Percentiles rank a stretch among this genome's conserved stretches.
Conservation (phyloP, 2,329 filamentous ascomycete genomes). For the Hysterium pulicare region DNA sequence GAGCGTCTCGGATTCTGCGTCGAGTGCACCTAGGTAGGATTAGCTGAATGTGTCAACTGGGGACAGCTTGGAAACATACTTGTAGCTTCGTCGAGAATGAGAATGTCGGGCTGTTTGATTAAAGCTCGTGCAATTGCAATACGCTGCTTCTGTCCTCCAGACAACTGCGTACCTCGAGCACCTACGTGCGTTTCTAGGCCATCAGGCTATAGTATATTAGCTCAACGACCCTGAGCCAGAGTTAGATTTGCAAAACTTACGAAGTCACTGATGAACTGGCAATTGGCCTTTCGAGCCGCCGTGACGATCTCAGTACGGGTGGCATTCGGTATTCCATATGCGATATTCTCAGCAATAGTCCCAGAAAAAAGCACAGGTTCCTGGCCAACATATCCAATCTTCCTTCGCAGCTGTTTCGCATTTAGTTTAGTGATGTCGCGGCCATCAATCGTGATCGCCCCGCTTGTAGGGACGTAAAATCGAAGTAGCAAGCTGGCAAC, state of each 20-base stretch:
- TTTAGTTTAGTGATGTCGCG: constrained; percentile 83
- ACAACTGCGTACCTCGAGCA: constrained; percentile 86
- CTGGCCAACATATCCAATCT: constrained; percentile 92
- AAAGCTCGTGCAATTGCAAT: constrained; percentile 95
- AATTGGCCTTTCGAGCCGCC: constrained; percentile 90
- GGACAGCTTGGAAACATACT: constrained; percentile 44
- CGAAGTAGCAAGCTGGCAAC: constrained; percentile 87
- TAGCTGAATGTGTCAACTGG: constrained; percentile 3
- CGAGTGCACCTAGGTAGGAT: constrained; percentile 57
- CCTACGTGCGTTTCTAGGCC: constrained; percentile 93
- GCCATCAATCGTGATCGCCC: constrained; percentile 78
- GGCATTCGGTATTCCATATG: constrained; percentile 81
- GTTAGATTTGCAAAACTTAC: constrained; percentile 42
- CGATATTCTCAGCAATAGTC: constrained; percentile 82
- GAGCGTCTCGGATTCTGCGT: constrained; percentile 93
- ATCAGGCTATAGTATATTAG: constrained; percentile 59
- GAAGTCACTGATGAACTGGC: constrained; percentile 93
- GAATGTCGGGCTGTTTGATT: constrained; percentile 92
- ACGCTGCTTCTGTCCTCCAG: constrained; percentile 94
- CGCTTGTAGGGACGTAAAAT: constrained; percentile 81
- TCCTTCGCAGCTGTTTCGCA: constrained; percentile 83
- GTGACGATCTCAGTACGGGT: constrained; percentile 76
- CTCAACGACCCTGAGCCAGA: constrained; percentile 12
- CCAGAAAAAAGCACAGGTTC: constrained; percentile 91
- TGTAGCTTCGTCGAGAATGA: constrained; percentile 93